Conservation (phyloP, 1,284 basidiomycete species). For the Porogramme epimiltina region DNA sequence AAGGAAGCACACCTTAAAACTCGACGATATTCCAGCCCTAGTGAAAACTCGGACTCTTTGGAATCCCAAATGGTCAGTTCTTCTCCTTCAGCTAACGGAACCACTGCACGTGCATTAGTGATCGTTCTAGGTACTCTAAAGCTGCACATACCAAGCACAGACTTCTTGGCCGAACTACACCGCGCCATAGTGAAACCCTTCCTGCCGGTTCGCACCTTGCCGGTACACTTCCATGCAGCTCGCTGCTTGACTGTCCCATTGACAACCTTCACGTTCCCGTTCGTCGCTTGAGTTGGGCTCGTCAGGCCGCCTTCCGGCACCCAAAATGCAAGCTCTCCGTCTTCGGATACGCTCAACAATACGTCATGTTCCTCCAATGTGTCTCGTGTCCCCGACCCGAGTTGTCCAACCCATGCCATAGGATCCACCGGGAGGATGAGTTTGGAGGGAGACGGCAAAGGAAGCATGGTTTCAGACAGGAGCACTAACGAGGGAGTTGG, state of each 20-base stretch:
- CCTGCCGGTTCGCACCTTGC: constrained; percentile 73
- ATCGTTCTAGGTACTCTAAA: too few relatives aligned
- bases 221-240: constrained; percentile 64
- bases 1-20: constrained; percentile 57
- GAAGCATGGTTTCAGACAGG: constrained; percentile 48
- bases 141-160: constrained; percentile 63
- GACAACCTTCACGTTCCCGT: neutral
- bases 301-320: constrained; percentile 49
- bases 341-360: constrained; percentile 72
- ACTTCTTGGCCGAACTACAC: constrained; percentile 90
- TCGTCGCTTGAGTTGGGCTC: constrained; percentile 17
- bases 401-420: constrained; percentile 78
- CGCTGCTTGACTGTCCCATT: neutral
- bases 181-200: constrained; percentile 66
- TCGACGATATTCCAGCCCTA: constrained; percentile 77
- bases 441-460: constrained; percentile 48
- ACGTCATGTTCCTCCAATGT: constrained; percentile 63
- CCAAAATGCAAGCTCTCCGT: constrained; percentile 85
- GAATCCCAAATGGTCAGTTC: constrained; percentile 95
- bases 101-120: neutral
- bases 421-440: constrained; percentile 84
- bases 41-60: constrained; percentile 90
- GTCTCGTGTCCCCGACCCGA: constrained; percentile 31
- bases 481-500: constrained; percentile 37
- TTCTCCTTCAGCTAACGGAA: constrained; percentile 58